A percentile compares a stretch with the other conserved stretches of the same genome.
These are phyloP conservation scores for Aurantiochytrium sp. DNA, from an alignment of 108 stramenopile genomes.

Conservation along the genomic window DNA sequence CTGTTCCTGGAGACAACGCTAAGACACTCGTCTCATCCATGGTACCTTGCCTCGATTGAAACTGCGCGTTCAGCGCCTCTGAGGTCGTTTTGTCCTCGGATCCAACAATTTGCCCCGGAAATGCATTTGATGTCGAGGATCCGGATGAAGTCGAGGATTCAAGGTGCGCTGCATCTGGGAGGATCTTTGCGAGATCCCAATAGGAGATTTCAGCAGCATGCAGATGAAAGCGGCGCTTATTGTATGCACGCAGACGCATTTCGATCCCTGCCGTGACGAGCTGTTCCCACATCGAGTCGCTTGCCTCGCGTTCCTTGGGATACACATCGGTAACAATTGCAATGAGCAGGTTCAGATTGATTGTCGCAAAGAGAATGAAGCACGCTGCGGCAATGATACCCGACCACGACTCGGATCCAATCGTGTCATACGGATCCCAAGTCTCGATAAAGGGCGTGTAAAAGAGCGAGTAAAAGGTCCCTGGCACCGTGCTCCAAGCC, in stretches of 20 bases:
- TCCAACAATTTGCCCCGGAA: too few species aligned
- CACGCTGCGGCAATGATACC: background rate
- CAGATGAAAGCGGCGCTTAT: background rate
- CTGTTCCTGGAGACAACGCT: too few species aligned
- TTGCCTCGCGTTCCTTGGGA: background rate
- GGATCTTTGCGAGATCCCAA: too few species aligned
- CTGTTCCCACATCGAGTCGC: background rate
- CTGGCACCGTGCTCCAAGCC: background rate
- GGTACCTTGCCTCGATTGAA: too few species aligned
- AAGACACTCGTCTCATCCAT: too few species aligned
- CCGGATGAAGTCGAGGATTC: too few species aligned
- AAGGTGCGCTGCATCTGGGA: too few species aligned
- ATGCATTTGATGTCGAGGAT: too few species aligned
- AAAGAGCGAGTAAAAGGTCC: background rate
- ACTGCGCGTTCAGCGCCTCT: too few species aligned
- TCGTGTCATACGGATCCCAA: background rate
- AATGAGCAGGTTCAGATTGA: conserved; percentile 13
- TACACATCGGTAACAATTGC: conserved; percentile 18
- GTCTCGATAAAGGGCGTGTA: background rate
- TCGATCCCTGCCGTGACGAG: background rate
- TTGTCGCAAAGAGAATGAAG: conserved; percentile 12
- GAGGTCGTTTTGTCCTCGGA: too few species aligned
- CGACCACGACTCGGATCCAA: background rate
- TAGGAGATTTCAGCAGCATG: too few species aligned
- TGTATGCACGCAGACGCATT: background rate